Percentiles rank a stretch among this genome's conserved stretches.
phyloP scores from a whole-genome alignment of 2,329 filamentous ascomycete genomes.

The Calonectria hawksworthii region DNA sequence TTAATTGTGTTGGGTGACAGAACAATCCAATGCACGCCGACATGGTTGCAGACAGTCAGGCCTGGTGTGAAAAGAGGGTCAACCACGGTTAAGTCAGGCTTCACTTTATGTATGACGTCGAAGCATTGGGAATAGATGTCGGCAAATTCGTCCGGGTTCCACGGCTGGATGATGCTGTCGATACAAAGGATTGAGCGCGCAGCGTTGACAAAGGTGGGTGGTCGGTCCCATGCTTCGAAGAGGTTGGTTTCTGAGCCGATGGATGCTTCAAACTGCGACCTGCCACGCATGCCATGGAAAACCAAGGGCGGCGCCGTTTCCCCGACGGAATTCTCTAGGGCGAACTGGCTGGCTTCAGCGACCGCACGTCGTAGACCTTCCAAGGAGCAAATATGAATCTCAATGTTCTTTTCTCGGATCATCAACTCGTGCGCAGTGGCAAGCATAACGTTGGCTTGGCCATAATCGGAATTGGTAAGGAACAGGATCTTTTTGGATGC shows the following conservation, averaged over 20 bases:
- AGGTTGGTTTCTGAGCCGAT: not conserved
- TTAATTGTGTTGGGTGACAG: constrained; percentile 23
- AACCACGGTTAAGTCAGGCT: constrained; percentile 7
- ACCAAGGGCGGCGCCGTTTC: not conserved
- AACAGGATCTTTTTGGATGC: not conserved
- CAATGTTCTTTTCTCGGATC: not conserved
- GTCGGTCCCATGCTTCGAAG: constrained; percentile 12
- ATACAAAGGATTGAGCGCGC: constrained; percentile 11
- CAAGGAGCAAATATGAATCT: constrained; percentile 16
- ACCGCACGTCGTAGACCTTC: not conserved
- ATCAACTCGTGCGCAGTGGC: constrained; percentile 15
- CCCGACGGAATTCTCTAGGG: not conserved
- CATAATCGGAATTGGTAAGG: constrained; percentile 6
- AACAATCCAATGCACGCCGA: constrained; percentile 7
- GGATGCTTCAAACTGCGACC: constrained; percentile 13
- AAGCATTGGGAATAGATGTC: not conserved
- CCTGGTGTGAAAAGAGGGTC: constrained; percentile 17
- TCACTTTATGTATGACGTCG: not conserved
- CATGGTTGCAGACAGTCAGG: constrained; percentile 12
- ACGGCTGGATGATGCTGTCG: constrained; percentile 13
- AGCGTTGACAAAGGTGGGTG: not conserved
- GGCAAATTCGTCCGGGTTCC: constrained; percentile 9
- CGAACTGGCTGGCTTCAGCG: not conserved
- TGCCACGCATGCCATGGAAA: not conserved
- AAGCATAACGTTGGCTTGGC: constrained; percentile 25